Evolutionary conservation across 345 rosid species (phyloP).

Genomic region (Eucalyptus sp.): DNA sequence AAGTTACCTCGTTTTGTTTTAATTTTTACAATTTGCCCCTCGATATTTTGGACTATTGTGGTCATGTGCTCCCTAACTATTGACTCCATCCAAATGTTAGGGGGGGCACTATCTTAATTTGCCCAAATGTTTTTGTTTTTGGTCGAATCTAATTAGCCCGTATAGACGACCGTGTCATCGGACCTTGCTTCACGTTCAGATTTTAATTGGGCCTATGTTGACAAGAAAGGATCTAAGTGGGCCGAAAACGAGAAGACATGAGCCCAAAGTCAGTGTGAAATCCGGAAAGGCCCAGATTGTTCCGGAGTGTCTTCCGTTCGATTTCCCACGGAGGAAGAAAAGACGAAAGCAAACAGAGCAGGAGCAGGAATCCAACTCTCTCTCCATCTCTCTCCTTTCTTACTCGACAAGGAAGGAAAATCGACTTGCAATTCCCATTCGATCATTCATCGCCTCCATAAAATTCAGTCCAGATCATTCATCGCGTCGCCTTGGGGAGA

Average conservation of each 20-base stretch:
- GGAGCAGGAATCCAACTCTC: not conserved
- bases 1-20: not conserved
- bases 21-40: not conserved
- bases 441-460: not conserved
- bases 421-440: not conserved
- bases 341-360: not conserved
- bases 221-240: not conserved
- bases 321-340: not conserved
- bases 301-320: not conserved
- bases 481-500: not conserved
- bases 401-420: not conserved
- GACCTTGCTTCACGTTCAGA: not conserved
- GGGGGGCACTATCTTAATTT: too few species aligned
- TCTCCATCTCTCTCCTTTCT: not conserved
- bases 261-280: not conserved
- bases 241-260: not conserved
- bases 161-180: not conserved
- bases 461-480: not conserved
- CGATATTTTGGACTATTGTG: fast-evolving
- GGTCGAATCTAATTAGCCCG: not conserved
- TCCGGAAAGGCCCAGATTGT: conserved; percentile 17
- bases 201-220: not conserved
- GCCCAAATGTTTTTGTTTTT: too few species aligned
- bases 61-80: not conserved
- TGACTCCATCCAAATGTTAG: not conserved